Evolutionary conservation across 1,284 basidiomycete genomes (phyloP).

Genomic region (Acaromyces ingoldii): DNA sequence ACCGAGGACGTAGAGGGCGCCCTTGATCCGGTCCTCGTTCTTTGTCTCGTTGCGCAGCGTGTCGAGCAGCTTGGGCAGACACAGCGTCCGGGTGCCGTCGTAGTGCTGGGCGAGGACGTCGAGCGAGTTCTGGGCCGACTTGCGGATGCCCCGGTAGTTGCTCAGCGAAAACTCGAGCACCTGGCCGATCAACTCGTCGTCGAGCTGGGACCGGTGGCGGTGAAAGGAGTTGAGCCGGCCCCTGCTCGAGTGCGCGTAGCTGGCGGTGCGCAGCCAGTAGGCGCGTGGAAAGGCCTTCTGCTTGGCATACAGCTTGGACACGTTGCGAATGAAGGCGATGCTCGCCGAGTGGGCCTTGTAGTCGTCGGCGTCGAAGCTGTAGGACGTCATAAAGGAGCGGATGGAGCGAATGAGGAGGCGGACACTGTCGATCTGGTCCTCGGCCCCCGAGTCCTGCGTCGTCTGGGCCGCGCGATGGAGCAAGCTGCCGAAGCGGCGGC

Average conservation of each 20-base stretch:
- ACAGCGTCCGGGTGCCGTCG: slow-evolving; percentile 71
- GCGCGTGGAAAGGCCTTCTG: slow-evolving; percentile 71
- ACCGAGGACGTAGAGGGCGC: slow-evolving; percentile 80
- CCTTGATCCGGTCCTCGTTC: slow-evolving; percentile 91
- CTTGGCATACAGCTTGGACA: slow-evolving; percentile 61
- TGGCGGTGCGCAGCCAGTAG: slow-evolving; percentile 73
- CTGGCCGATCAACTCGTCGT: slow-evolving; percentile 72
- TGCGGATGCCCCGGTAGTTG: slow-evolving; percentile 51
- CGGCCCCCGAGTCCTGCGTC: slow-evolving; percentile 58
- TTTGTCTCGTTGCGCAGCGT: slow-evolving; percentile 55
- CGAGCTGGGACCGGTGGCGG: slow-evolving; percentile 71
- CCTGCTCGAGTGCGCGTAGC: slow-evolving; percentile 59
- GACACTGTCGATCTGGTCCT: slow-evolving; percentile 90
- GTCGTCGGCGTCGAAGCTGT: slow-evolving; percentile 47
- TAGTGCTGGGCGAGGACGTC: slow-evolving; percentile 71
- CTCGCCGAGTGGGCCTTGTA: slow-evolving; percentile 41
- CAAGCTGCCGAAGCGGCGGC: slow-evolving; percentile 66
- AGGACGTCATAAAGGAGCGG: slow-evolving; percentile 39
- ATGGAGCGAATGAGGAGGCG: slow-evolving; percentile 54
- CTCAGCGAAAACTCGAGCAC: slow-evolving; percentile 72
- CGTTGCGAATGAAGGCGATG: slow-evolving; percentile 39
- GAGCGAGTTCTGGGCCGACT: slow-evolving; percentile 69
- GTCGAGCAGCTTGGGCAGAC: slow-evolving; percentile 64
- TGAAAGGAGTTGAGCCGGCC: slow-evolving; percentile 74
- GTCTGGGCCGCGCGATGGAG: slow-evolving; percentile 65